These are phyloP conservation scores for Sporothrix schenckii DNA, from an alignment of 2,329 filamentous ascomycete genomes.

Conservation along the genomic window DNA sequence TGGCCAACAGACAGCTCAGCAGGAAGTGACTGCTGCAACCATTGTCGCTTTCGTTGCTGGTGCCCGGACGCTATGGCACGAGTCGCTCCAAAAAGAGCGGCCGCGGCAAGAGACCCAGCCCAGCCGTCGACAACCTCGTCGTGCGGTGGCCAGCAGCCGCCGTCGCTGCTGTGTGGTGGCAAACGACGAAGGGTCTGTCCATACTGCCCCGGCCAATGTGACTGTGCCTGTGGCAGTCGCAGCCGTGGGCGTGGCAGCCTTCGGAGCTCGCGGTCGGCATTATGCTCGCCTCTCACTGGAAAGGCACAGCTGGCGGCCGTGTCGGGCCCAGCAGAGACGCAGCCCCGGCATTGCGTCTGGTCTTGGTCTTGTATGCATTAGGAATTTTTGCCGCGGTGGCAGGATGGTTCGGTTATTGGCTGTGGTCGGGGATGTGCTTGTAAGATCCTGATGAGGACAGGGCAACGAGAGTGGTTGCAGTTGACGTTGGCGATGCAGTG, in stretches of 20 bases:
- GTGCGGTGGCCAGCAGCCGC: slow-evolving; percentile 53
- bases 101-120: slow-evolving; percentile 62
- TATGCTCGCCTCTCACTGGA: slow-evolving; percentile 55
- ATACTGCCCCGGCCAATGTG: no score
- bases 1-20: slow-evolving; percentile 57
- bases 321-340: slow-evolving; percentile 52
- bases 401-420: neutral
- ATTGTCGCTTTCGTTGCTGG: slow-evolving; percentile 53
- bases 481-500: neutral
- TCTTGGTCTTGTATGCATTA: slow-evolving; percentile 34
- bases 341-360: slow-evolving; percentile 50
- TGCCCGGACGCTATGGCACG: slow-evolving; percentile 46
- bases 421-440: neutral
- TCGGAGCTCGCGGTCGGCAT: slow-evolving; percentile 58
- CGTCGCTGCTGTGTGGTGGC: slow-evolving; percentile 45
- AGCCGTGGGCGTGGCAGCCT: slow-evolving; percentile 49
- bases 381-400: slow-evolving; percentile 30
- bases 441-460: neutral
- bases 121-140: slow-evolving; percentile 56
- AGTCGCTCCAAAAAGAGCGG: slow-evolving; percentile 53
- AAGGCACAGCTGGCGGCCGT: slow-evolving; percentile 56
- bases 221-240: neutral
- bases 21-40: slow-evolving; percentile 47
- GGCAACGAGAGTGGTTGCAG: neutral
- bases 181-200: neutral